Evolutionary conservation across 2,329 filamentous ascomycete genomes (phyloP), one percentile per base, ranked within the genome.

Genomic region (Xylariaceae sp.): DNA sequence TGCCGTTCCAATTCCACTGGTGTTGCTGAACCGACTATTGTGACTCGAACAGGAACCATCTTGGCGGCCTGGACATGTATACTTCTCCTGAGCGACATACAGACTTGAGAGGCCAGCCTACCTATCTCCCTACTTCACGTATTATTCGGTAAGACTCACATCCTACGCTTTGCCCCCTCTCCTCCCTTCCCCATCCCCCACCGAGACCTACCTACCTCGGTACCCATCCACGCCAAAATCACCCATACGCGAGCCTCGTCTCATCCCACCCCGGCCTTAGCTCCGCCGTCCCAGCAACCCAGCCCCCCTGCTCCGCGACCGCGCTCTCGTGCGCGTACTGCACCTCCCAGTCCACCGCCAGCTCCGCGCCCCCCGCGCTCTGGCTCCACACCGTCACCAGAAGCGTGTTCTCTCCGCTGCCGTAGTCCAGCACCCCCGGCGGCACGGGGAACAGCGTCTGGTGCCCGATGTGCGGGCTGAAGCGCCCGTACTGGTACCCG

Each of bases 401-500:
- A 33, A 80, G 62, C 0, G 70, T 73, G 40, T 80, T 80, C 7
- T 70, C 60, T 0, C 75, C 76, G 5, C 8, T 23, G n/a, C 55
- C 53, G 38, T 78, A 76, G 46, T 79, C 62, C 7, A 79, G 52
- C 5, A 80, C 59, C 0, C 76, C 75, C 0, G 70, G 68, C 1
- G 72, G 75, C 2, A 80, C 70, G 1, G 76, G 75, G 45, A 75
- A 80, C 21, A 8, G 59, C 12, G 70, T 61, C 56, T 80, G 75
- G 29, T 77, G 71, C 0, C 77, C 77, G 24, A 80, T 74, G 31
- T 70, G 65, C 0, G 75, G 73, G 38, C 72, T 69, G 46, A 69
- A 80, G 6, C 72, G 65, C 2, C 70, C 75, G 43, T 76, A 80
- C 47, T 79, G 75, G 45, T 79, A 80, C 0, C 76, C 76, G 35